phyloP scores from a whole-genome alignment of 1,139 yeast species.

The Lodderomyces orthopsilosis region DNA sequence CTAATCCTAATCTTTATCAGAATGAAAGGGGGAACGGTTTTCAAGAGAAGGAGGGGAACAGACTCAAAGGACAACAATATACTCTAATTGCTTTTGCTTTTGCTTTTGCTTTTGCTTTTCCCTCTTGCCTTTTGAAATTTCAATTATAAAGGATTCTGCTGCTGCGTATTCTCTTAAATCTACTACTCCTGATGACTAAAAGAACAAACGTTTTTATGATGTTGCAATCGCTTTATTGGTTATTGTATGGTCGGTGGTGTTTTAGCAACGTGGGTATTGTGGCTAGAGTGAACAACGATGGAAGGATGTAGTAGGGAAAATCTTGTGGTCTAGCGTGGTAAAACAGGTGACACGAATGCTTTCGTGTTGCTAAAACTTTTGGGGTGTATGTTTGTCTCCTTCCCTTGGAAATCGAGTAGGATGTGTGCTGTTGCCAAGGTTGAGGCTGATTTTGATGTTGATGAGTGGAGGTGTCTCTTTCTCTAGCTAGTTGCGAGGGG shows the following conservation, averaged over 20 bases:
- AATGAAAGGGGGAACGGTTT: not conserved
- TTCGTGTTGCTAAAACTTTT: not conserved
- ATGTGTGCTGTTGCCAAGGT: not conserved
- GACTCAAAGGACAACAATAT: not conserved
- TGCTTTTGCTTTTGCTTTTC: not conserved
- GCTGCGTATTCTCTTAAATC: not conserved
- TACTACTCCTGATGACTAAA: not conserved
- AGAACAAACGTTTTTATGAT: not conserved
- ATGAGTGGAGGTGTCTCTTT: not conserved
- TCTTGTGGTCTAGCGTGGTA: not conserved
- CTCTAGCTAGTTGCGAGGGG: too few species aligned
- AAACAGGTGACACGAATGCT: not conserved
- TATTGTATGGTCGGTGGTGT: not conserved
- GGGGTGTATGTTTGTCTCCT: too few species aligned
- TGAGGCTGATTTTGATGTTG: not conserved
- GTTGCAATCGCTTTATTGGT: not conserved
- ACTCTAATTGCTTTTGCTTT: not conserved
- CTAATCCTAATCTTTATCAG: not conserved
- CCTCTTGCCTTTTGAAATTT: not conserved
- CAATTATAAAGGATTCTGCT: not conserved
- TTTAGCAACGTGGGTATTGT: not conserved
- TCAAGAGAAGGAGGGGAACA: not conserved
- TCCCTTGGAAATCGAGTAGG: too few species aligned
- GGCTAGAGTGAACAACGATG: too few species aligned
- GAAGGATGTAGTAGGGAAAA: not conserved